Base-by-base conservation (phyloP, 2,329 filamentous ascomycete genomes). In the Fusarium zealandicum region DNA sequence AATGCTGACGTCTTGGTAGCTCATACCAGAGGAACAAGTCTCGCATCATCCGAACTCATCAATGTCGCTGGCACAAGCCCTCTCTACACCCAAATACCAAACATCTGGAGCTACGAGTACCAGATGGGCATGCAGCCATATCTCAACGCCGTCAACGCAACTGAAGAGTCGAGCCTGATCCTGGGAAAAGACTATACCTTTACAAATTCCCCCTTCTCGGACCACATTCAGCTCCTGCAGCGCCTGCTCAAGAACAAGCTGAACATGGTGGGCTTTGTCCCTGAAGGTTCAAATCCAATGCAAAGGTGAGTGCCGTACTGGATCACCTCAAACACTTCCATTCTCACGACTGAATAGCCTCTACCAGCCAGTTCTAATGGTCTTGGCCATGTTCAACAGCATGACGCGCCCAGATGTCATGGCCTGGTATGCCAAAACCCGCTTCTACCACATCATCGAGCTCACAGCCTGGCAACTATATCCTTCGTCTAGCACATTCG, bases 341-440 rank as follows among this genome's bases (percentile, higher is more conserved):
- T 0, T 17, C 46, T 64, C 2, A 58, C 32, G 39, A 36, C 5
- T 7, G 14, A 1, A 0, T 1, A 68, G 65, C 2, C 53, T 68
- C 2, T 72, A 72, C 5, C 69, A 72, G 32, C 61, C 67, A 0
- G 68, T 72, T 0, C 47, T 65, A 3, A 71, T 69, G 63, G 68
- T 72, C 1, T 48, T 73, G 1, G 65, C 71, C 16, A 66, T 73
- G 56, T 73, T 73, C 53, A 73, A 73, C 49, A 72, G 70, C 57
- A 65, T 73, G 42, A 72, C 70, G 0, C 59, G 71, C 0, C 71
- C 72, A 4, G 72, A 72, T 33, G 70, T 71, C 27, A 73, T 74
- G 61, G 64, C 68, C 1, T 72, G 69, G 69, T 73, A 74, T 6
- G 82, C 77, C 9, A 81, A 72, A 20, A 74, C 70, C 2, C 63